Evolutionary conservation across 1,139 yeast species (phyloP).

Genomic region (Yamadazyma mexicana): DNA sequence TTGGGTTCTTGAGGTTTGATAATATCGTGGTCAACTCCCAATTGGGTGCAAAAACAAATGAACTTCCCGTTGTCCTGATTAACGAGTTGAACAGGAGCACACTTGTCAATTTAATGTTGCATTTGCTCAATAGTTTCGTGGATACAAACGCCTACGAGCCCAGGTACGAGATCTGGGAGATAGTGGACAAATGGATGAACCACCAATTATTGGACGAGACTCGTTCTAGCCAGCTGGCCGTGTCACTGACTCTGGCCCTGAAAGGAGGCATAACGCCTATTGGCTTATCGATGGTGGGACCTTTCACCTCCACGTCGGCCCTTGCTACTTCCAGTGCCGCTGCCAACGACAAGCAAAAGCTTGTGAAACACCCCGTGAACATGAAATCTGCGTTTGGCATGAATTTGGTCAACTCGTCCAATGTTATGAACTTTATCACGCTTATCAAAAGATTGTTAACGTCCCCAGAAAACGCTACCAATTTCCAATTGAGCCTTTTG

Average conservation of each 20-base stretch:
- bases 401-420: conserved; percentile 45
- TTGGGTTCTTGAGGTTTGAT: conserved; percentile 42
- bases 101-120: conserved; percentile 35
- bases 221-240: conserved; percentile 5
- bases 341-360: conserved; percentile 13
- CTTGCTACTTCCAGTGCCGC: neutral
- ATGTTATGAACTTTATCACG: conserved; percentile 62
- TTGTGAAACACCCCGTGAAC: conserved; percentile 28
- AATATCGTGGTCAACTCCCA: conserved; percentile 28
- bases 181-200: conserved; percentile 75
- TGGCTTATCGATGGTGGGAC: neutral
- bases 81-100: conserved; percentile 39
- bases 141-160: conserved; percentile 31
- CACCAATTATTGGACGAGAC: conserved; percentile 26
- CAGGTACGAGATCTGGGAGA: conserved; percentile 63
- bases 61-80: conserved; percentile 23
- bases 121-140: conserved; percentile 51
- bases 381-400: conserved; percentile 34
- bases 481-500: conserved; percentile 42
- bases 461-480: conserved; percentile 20
- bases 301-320: neutral
- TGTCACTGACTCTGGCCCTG: conserved; percentile 4
- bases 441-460: conserved; percentile 42
- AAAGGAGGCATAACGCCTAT: neutral
- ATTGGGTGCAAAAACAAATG: conserved; percentile 20